A percentile compares a stretch with the other conserved stretches of the same genome.
Evolutionary conservation across 345 rosid genomes (phyloP).

Genomic region (Trapa bicornis): DNA sequence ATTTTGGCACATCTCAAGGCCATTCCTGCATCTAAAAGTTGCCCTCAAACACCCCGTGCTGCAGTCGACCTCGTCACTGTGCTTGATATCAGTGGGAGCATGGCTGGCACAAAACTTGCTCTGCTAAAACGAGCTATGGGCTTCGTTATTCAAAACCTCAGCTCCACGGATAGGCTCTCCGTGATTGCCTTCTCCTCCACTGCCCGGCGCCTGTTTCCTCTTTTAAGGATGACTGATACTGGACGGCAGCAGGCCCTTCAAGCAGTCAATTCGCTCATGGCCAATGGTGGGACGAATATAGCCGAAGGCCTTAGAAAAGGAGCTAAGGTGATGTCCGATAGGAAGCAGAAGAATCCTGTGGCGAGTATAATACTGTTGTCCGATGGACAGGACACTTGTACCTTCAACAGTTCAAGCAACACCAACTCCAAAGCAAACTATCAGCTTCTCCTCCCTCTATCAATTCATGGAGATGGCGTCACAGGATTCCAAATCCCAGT

Average conservation of each 20-base stretch:
- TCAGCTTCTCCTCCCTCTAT: slow-evolving; percentile 47
- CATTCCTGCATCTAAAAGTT: slow-evolving; percentile 44
- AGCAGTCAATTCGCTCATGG: slow-evolving; percentile 79
- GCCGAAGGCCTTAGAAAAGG: slow-evolving; percentile 94
- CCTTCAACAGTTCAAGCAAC: slow-evolving; percentile 25
- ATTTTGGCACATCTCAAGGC: slow-evolving; percentile 75
- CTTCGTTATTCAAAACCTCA: slow-evolving; percentile 91
- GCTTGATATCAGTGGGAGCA: slow-evolving; percentile 94
- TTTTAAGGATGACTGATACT: slow-evolving; percentile 59
- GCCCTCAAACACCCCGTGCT: slow-evolving; percentile 47
- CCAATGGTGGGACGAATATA: slow-evolving; percentile 91
- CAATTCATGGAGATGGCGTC: slow-evolving; percentile 38
- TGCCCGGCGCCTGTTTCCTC: slow-evolving; percentile 80
- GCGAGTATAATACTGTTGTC: slow-evolving; percentile 82
- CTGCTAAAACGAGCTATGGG: slow-evolving; percentile 97
- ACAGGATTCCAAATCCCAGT: slow-evolving; percentile 67
- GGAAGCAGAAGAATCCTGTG: slow-evolving; percentile 74
- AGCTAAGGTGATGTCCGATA: slow-evolving; percentile 75
- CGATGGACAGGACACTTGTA: slow-evolving; percentile 83
- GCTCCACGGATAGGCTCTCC: slow-evolving; percentile 79
- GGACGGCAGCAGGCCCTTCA: slow-evolving; percentile 80
- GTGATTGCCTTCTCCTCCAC: slow-evolving; percentile 95
- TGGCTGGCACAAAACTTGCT: slow-evolving; percentile 97
- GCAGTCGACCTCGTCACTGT: slow-evolving; percentile 82
- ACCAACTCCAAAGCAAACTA: slow-evolving; percentile 46